Percentiles rank a stretch among this genome's conserved stretches.
phyloP scores from a whole-genome alignment of 768 basidiomycete species.

The Psilocybe cyanescens region DNA sequence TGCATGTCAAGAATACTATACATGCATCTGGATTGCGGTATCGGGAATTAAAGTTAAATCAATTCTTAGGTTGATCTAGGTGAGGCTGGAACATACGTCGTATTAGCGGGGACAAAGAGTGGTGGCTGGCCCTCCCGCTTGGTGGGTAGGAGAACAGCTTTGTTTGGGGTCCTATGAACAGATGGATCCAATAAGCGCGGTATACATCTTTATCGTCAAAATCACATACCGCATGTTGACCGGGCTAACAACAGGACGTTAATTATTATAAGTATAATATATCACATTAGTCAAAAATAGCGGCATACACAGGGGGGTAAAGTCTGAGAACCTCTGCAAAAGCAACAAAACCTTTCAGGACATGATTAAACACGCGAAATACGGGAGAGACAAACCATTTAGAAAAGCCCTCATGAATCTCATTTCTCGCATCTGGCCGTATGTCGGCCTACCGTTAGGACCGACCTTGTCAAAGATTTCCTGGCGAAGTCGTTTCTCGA shows the following conservation, averaged over 20 bases:
- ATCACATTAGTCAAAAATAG: not conserved
- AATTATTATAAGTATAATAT: not conserved
- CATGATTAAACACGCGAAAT: not conserved
- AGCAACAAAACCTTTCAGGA: not conserved
- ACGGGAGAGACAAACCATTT: conserved; percentile 27
- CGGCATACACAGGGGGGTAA: conserved; percentile 35
- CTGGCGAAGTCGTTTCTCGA: conserved; percentile 38
- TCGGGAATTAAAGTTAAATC: not conserved
- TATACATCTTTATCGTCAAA: not conserved
- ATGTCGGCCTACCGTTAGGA: conserved; percentile 37
- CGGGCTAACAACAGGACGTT: conserved; percentile 6
- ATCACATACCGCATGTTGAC: conserved; percentile 15
- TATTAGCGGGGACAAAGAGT: conserved; percentile 28
- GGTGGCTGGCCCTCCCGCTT: conserved; percentile 23
- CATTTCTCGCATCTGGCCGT: conserved; percentile 50
- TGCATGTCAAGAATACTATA: conserved; percentile 66
- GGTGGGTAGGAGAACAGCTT: conserved; percentile 19
- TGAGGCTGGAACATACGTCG: conserved; percentile 11
- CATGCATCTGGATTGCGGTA: conserved; percentile 3
- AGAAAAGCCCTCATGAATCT: conserved; percentile 38
- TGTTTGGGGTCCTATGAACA: conserved; percentile 17
- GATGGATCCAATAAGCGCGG: not conserved
- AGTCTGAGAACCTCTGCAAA: conserved; percentile 45
- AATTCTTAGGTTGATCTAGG: not conserved
- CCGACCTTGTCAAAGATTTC: conserved; percentile 47